These are phyloP conservation scores for Candida khao-thaluensis DNA, from an alignment of 805 yeast genomes.

Conservation along the genomic window DNA sequence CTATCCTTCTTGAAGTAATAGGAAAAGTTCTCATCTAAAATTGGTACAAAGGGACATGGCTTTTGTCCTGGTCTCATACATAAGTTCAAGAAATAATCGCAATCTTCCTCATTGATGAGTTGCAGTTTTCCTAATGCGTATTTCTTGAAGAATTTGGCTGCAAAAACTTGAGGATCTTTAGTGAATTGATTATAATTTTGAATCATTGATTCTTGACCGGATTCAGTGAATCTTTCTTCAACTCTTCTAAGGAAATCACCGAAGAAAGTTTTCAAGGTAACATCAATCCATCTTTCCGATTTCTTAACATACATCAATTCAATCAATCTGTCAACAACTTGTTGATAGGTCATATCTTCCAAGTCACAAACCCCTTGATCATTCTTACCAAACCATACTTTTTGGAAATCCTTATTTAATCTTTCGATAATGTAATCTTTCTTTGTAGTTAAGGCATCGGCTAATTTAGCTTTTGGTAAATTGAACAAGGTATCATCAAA, in stretches of 20 bases:
- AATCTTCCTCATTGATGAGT: slow-evolving; percentile 91
- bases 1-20: slow-evolving; percentile 98
- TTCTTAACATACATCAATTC: slow-evolving; percentile 84
- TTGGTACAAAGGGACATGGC: slow-evolving; percentile 98
- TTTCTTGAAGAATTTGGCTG: slow-evolving; percentile 58
- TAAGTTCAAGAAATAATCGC: slow-evolving; percentile 83
- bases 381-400: slow-evolving; percentile 93
- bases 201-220: slow-evolving; percentile 61
- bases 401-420: slow-evolving; percentile 93
- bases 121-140: slow-evolving; percentile 78
- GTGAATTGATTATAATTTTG: slow-evolving; percentile 71
- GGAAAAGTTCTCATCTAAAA: slow-evolving; percentile 90
- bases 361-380: slow-evolving; percentile 81
- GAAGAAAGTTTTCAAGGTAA: slow-evolving; percentile 77
- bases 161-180: slow-evolving; percentile 55
- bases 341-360: slow-evolving; percentile 93
- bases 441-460: slow-evolving; percentile 78
- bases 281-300: slow-evolving; percentile 84
- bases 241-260: slow-evolving; percentile 89
- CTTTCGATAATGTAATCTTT: slow-evolving; percentile 80
- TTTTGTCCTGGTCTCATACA: slow-evolving; percentile 85
- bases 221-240: slow-evolving; percentile 79
- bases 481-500: slow-evolving; percentile 90
- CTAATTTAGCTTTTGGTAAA: slow-evolving; percentile 83
- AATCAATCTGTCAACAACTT: slow-evolving; percentile 82